Evolutionary conservation across 139 green algal species (phyloP), one percentile per base, ranked within the genome.

Genomic region (Pleodorina starrii): DNA sequence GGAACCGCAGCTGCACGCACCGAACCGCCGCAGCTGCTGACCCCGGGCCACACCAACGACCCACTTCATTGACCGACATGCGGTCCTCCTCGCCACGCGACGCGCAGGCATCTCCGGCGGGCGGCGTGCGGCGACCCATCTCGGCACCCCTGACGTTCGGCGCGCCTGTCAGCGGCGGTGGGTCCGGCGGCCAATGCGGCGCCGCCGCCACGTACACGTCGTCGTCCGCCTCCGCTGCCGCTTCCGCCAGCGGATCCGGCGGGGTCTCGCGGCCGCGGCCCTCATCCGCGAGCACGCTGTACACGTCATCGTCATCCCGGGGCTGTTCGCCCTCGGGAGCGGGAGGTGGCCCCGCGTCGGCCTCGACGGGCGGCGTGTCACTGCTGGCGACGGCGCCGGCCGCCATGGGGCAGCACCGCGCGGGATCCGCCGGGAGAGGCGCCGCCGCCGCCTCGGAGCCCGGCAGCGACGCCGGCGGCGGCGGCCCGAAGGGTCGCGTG

Each of bases 81-180:
- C n/a, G n/a, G n/a, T n/a, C n/a, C n/a, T n/a, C n/a, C n/a, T n/a
- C n/a, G n/a, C n/a, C n/a, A n/a, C n/a, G n/a, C n/a, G n/a, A n/a
- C n/a, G n/a, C n/a, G n/a, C n/a, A n/a, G n/a, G n/a, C n/a, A n/a
- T n/a, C n/a, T n/a, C n/a, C 75, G 32, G n/a, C 46, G 43, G 46
- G 76, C 48, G 27, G 11, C n/a, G 12, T 69, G 0, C 57, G 59
- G 79, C 79, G 79, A 4, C 79, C 79, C 57, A 86, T 86, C 40
- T 76, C 57, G 19, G 79, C 79, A 2, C 79, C 79, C 11, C 29
- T 86, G 38, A 60, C 74, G 4, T 82, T 46, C 36, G 69, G 36
- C 36, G 19, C 69, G 36, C 69, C 69, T 25, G 69, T 11, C 32
- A 48, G 69, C 69, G 27, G 32, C 69, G 48, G 16, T 36, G 72